A percentile compares a stretch with the other conserved stretches of the same genome.
phyloP scores from a whole-genome alignment of 495 filamentous ascomycete genomes.

The Aspergillus ostianus region DNA sequence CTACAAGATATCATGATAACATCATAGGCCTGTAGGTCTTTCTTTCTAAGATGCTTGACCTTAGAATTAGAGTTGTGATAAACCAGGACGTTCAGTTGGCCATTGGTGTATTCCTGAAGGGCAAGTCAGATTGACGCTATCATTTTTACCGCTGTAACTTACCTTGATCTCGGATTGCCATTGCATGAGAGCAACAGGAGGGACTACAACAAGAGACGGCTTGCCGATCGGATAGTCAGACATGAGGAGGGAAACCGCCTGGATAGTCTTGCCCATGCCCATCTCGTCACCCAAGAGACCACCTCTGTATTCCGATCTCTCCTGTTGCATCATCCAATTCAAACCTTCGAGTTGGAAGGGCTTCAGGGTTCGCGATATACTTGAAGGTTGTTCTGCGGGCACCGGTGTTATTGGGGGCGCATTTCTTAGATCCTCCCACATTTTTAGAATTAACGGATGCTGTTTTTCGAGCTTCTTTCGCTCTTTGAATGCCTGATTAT shows the following conservation, averaged over 20 bases:
- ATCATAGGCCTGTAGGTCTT: slow-evolving; percentile 77
- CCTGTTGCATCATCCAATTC: slow-evolving; percentile 90
- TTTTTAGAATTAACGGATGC: slow-evolving; percentile 74
- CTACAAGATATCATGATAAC: slow-evolving; percentile 90
- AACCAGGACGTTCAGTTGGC: slow-evolving; percentile 82
- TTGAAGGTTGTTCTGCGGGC: slow-evolving; percentile 69
- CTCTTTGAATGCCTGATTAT: slow-evolving; percentile 42
- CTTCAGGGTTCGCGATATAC: slow-evolving; percentile 79
- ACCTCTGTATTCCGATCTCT: slow-evolving; percentile 78
- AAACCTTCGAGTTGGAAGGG: slow-evolving; percentile 91
- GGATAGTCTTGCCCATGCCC: slow-evolving; percentile 98
- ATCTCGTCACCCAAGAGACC: slow-evolving; percentile 94
- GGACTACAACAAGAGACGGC: slow-evolving; percentile 86
- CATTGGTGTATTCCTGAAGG: slow-evolving; percentile 74
- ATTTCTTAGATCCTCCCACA: slow-evolving; percentile 77
- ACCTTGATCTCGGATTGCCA: slow-evolving; percentile 88
- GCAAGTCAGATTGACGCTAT: not conserved
- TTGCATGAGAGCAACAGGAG: slow-evolving; percentile 94
- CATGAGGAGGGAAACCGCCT: slow-evolving; percentile 96
- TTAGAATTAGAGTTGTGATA: slow-evolving; percentile 84
- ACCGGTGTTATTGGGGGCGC: slow-evolving; percentile 63
- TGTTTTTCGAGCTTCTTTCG: slow-evolving; percentile 65
- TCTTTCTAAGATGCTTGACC: slow-evolving; percentile 67
- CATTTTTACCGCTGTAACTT: slow-evolving; percentile 7
- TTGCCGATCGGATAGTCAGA: slow-evolving; percentile 82